Base-by-base conservation (phyloP, 768 basidiomycete species). In the Xerocomellus intermedius region DNA sequence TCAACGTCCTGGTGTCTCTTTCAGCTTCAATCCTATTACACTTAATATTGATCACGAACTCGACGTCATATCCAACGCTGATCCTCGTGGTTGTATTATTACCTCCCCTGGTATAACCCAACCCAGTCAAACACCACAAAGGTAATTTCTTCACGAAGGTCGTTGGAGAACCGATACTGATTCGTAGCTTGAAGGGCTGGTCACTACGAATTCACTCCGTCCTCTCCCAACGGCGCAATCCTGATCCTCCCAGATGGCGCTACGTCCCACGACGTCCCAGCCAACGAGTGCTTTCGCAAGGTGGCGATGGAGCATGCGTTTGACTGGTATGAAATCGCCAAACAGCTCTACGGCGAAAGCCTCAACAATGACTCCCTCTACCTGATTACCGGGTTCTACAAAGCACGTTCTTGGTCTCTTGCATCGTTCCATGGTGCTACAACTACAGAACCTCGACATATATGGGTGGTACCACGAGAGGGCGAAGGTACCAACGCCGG, bases 171-270 rank as follows among this genome's bases (percentile, higher is more conserved):
- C 8, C 8, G 28, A 45, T 14, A 45, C n/a, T 45, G n/a, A 45
- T 30, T 22, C 30, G 16, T 24, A 12, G 28, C n/a, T 44, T 36
- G n/a, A 28, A 39, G 48, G 24, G 6, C 21, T n/a, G 35, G 13
- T 22, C 30, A 22, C 14, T 50, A 32, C 35, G 24, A 55, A 30
- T 58, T 55, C 26, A 41, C 21, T 24, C 21, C 49, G 3, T 46
- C 38, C 3, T 28, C 54, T 10, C 12, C 35, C 14, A 61, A 65
- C 55, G 70, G 66, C 9, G 67, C 73, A 13, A 54, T 71, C 12
- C 54, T 73, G 0, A 48, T 66, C 6, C 62, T 73, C 42, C 70
- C 73, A 7, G 54, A 66, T 9, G 73, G 69, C 9, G 63, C 66
- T 3, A 46, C 36, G 17, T 54, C 52, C 26, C 52, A 55, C 28